A percentile compares a stretch with the other conserved stretches of the same genome.
These are phyloP conservation scores for Xylaria sp. DNA, from an alignment of 2,329 filamentous ascomycete species.

Conservation along the genomic window DNA sequence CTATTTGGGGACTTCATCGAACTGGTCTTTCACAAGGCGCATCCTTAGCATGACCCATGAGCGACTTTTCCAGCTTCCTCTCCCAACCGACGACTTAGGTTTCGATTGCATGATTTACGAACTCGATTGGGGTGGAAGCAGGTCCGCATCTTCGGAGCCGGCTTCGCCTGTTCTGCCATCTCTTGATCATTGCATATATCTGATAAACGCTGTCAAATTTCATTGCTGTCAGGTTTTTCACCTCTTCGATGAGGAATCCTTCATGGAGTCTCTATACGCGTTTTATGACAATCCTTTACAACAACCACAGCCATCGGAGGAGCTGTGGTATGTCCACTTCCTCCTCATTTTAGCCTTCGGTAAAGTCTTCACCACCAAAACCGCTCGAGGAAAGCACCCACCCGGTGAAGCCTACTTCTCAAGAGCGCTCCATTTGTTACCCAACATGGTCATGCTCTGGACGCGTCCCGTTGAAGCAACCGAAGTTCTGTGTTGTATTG, in stretches of 20 bases:
- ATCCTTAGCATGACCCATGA: neutral
- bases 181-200: neutral
- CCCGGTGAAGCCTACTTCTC: neutral
- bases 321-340: conserved; percentile 4
- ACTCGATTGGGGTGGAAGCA: neutral
- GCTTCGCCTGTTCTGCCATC: neutral
- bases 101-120: conserved; percentile 4
- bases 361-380: conserved; percentile 2
- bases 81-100: neutral
- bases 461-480: neutral
- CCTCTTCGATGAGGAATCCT: conserved; percentile 1
- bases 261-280: neutral
- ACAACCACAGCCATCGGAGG: neutral
- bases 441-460: neutral
- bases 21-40: conserved; percentile 2
- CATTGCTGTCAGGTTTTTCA: neutral
- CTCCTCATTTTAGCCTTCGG: conserved; percentile 2
- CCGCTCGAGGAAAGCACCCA: neutral
- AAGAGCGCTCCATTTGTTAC: conserved; percentile 2
- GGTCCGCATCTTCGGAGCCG: neutral
- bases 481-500: conserved; percentile 2
- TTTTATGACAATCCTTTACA: neutral
- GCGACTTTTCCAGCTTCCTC: neutral
- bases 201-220: conserved; percentile 6
- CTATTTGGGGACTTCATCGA: neutral